These are phyloP conservation scores for Aspergillus funiculosus DNA, from an alignment of 495 filamentous ascomycete genomes.

Conservation along the genomic window DNA sequence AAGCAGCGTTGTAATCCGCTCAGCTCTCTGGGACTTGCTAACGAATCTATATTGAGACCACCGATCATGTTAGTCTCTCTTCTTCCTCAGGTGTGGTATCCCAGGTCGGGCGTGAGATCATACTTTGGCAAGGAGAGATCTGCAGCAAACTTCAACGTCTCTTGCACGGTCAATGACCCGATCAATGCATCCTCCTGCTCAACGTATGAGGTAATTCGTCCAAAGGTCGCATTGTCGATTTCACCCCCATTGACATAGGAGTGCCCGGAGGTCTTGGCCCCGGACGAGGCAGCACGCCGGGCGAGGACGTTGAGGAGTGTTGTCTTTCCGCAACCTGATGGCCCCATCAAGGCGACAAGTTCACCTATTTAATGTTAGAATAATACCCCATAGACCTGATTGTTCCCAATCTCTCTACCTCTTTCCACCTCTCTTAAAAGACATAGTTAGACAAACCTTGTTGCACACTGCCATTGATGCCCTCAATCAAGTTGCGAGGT, in stretches of 20 bases:
- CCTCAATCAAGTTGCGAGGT: conserved; percentile 39
- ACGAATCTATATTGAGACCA: conserved; percentile 23
- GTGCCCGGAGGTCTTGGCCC: conserved; percentile 43
- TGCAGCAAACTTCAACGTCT: conserved; percentile 68
- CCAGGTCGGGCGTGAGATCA: too few species aligned
- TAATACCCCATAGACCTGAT: not conserved
- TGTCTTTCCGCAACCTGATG: conserved; percentile 71
- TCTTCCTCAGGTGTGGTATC: not conserved
- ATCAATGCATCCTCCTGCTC: conserved; percentile 83
- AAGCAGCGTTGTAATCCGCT: conserved; percentile 52
- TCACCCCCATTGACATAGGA: conserved; percentile 54
- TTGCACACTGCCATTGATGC: conserved; percentile 27
- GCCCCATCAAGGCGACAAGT: conserved; percentile 70
- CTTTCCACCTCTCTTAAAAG: not conserved
- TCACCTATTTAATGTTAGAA: conserved; percentile 49
- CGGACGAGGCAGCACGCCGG: conserved; percentile 44
- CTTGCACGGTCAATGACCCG: conserved; percentile 67
- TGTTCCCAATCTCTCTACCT: conserved; percentile 2
- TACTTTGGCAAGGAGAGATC: conserved; percentile 54
- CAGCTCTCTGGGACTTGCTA: conserved; percentile 43
- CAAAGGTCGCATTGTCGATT: conserved; percentile 26
- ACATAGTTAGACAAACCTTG: conserved; percentile 21
- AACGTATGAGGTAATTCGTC: conserved; percentile 61
- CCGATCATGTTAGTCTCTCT: not conserved
- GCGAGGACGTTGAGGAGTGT: conserved; percentile 72